Evolutionary conservation across 176 grass and related monocot species (phyloP).

Genomic region (Thalia dealbata): DNA sequence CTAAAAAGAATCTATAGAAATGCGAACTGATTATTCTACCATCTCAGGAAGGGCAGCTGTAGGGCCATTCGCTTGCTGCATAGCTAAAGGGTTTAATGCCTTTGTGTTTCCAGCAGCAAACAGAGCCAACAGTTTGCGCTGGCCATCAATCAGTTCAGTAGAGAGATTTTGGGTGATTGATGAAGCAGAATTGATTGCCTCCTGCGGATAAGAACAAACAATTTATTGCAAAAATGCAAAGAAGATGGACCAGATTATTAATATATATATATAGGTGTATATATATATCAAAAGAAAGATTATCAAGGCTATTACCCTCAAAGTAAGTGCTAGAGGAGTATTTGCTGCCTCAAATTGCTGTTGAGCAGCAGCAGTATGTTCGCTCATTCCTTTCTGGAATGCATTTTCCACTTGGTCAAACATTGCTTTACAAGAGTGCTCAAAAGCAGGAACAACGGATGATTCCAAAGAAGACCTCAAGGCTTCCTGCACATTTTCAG

Average conservation of each 20-base stretch:
- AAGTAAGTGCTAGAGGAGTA: conserved; percentile 69
- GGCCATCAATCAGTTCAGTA: conserved; percentile 72
- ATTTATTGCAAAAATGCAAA: neutral
- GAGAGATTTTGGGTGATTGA: conserved; percentile 58
- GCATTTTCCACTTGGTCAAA: conserved; percentile 75
- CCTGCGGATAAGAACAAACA: conserved; percentile 40
- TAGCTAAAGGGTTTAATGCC: conserved; percentile 27
- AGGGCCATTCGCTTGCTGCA: conserved; percentile 51
- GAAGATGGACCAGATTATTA: too few species aligned
- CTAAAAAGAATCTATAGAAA: neutral
- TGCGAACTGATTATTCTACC: conserved; percentile 16
- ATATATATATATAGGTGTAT: neutral
- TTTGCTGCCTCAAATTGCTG: conserved; percentile 54
- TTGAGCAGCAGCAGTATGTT: conserved; percentile 56
- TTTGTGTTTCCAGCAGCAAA: conserved; percentile 40
- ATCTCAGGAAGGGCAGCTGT: conserved; percentile 48
- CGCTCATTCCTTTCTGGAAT: conserved; percentile 87
- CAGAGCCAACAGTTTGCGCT: conserved; percentile 73
- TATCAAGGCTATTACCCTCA: conserved; percentile 35
- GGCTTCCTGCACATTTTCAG: conserved; percentile 41
- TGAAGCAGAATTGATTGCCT: conserved; percentile 67
- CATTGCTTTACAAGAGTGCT: conserved; percentile 75
- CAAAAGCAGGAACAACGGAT: conserved; percentile 80
- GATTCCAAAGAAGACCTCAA: conserved; percentile 67
- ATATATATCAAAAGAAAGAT: neutral